A percentile compares a stretch with the other conserved stretches of the same genome.
phyloP scores from a whole-genome alignment of 495 filamentous ascomycete species.

The Talaromyces trachyspermus region DNA sequence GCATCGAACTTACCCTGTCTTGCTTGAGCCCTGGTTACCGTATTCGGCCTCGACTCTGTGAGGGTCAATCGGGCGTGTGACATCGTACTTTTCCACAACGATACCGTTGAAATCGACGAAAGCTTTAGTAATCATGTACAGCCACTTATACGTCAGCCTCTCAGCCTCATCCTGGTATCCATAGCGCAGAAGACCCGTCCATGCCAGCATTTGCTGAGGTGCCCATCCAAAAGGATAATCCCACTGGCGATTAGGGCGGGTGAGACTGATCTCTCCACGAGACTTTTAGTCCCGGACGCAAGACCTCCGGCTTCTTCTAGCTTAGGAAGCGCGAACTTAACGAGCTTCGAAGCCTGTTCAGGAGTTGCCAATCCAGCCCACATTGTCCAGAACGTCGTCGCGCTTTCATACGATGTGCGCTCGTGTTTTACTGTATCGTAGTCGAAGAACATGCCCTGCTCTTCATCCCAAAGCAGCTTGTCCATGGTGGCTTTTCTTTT shows the following conservation, averaged over 20 bases:
- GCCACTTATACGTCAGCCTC: slow-evolving; percentile 85
- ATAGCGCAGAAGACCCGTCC: slow-evolving; percentile 84
- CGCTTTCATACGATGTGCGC: slow-evolving; percentile 73
- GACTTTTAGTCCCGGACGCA: slow-evolving; percentile 82
- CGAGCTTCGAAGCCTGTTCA: slow-evolving; percentile 68
- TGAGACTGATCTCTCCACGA: slow-evolving; percentile 69
- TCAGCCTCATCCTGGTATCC: slow-evolving; percentile 85
- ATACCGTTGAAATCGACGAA: slow-evolving; percentile 97
- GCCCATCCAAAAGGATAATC: slow-evolving; percentile 98
- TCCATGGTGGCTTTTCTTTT: slow-evolving; percentile 74
- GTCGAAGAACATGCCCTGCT: slow-evolving; percentile 92
- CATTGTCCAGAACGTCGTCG: slow-evolving; percentile 92
- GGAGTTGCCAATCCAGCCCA: slow-evolving; percentile 85
- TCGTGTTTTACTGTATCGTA: slow-evolving; percentile 78
- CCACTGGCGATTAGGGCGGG: slow-evolving; percentile 91
- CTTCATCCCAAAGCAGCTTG: slow-evolving; percentile 83
- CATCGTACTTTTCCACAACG: slow-evolving; percentile 97
- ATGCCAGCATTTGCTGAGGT: slow-evolving; percentile 96
- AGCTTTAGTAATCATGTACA: slow-evolving; percentile 94
- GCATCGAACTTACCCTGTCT: slow-evolving; percentile 73
- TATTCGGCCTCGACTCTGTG: slow-evolving; percentile 95
- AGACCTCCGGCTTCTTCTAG: slow-evolving; percentile 84
- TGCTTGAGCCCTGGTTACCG: slow-evolving; percentile 87
- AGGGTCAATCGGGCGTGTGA: slow-evolving; percentile 78
- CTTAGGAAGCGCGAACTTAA: slow-evolving; percentile 67